phyloP scores from a whole-genome alignment of 495 filamentous ascomycete genomes.

The Saxispiralis lemnorum region DNA sequence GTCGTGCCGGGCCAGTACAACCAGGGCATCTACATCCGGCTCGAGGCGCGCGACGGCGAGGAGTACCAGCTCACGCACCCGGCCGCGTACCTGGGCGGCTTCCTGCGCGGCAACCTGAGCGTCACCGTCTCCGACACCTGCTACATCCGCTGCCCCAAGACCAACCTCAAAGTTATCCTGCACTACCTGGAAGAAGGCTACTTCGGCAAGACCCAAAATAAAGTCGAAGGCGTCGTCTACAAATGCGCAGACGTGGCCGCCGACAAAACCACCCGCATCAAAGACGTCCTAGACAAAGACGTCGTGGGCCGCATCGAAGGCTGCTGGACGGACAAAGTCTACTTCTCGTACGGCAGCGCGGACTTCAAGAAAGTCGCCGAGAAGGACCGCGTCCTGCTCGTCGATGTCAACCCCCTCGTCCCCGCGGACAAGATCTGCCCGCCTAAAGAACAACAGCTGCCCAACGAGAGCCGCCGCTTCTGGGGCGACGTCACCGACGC shows the following conservation, averaged over 20 bases:
- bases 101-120: slow-evolving; percentile 60
- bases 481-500: slow-evolving; percentile 77
- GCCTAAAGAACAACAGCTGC: slow-evolving; percentile 54
- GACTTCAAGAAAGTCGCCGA: slow-evolving; percentile 27
- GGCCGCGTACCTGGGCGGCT: slow-evolving; percentile 74
- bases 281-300: slow-evolving; percentile 69
- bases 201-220: slow-evolving; percentile 79
- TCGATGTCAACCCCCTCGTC: slow-evolving; percentile 66
- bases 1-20: slow-evolving; percentile 87
- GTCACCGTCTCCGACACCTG: slow-evolving; percentile 78
- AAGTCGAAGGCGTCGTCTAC: slow-evolving; percentile 80
- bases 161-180: slow-evolving; percentile 73
- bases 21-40: slow-evolving; percentile 80
- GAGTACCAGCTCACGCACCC: slow-evolving; percentile 91
- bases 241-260: slow-evolving; percentile 51
- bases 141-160: slow-evolving; percentile 71
- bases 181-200: slow-evolving; percentile 89
- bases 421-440: slow-evolving; percentile 64
- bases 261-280: slow-evolving; percentile 58
- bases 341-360: slow-evolving; percentile 33
- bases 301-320: slow-evolving; percentile 71
- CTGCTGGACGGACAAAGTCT: slow-evolving; percentile 60
- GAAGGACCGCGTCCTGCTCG: slow-evolving; percentile 34
- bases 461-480: slow-evolving; percentile 77
- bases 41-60: slow-evolving; percentile 64